Percentiles rank a stretch among this genome's conserved stretches.
Conservation (phyloP, 2,329 filamentous ascomycete species). For the Aspergillus sp. region DNA sequence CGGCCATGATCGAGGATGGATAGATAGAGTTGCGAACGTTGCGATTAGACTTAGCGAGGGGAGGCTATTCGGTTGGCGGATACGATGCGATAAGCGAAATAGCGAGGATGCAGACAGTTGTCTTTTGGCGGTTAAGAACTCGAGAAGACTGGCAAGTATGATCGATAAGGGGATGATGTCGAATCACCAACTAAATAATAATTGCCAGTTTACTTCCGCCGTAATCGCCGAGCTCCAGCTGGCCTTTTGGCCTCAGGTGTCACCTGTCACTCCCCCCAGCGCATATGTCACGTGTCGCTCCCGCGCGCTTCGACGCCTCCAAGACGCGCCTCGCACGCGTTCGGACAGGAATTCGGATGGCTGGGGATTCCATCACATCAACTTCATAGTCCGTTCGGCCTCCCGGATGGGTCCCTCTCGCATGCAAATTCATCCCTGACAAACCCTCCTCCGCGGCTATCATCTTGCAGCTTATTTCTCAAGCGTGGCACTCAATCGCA, state of each 20-base stretch:
- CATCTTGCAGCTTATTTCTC: not conserved
- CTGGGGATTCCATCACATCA: constrained; percentile 12
- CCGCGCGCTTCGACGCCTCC: constrained; percentile 14
- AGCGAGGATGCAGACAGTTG: not conserved
- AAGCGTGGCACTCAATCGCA: not conserved
- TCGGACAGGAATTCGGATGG: constrained; percentile 17
- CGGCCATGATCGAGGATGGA: constrained; percentile 39
- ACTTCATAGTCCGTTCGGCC: not conserved
- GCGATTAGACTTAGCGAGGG: not conserved
- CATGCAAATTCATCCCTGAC: not conserved
- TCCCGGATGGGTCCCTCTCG: not conserved
- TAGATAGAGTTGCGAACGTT: not conserved
- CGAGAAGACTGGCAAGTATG: not conserved
- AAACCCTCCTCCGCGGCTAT: not conserved
- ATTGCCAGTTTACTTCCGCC: not conserved
- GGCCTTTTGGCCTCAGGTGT: constrained; percentile 25
- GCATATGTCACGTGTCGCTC: not conserved
- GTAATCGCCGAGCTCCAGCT: constrained; percentile 22
- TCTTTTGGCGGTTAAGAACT: not conserved
- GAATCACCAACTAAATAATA: no score
- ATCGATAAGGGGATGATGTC: not conserved
- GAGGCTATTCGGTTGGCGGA: not conserved
- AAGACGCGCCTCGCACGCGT: constrained; percentile 25
- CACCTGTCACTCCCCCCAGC: not conserved
- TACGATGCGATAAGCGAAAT: not conserved